Base-by-base conservation (phyloP, 2,329 filamentous ascomycete genomes). In the Pseudogymnoascus sp. region DNA sequence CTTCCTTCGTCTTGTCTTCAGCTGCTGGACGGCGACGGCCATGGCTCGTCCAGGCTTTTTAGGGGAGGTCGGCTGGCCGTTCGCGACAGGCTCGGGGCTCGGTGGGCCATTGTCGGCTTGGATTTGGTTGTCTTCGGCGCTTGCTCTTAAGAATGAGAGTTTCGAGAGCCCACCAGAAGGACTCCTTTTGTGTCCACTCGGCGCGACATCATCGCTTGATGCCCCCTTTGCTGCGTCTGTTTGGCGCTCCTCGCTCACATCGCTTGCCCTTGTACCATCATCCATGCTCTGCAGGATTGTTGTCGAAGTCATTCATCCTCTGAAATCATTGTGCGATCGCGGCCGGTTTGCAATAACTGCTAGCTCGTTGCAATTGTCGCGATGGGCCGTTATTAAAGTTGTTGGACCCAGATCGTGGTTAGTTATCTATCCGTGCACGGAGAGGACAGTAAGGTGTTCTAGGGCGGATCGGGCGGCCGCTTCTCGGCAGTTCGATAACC, bases 1-100 rank as follows among this genome's bases (percentile, higher is more conserved):
- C 73, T 89, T 90, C 65, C 93, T 85, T 70, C 87, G 86, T 63
- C 91, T 81, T 57, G 85, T 85, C 73, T 75, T 81, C 73, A 75
- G 80, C 71, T 75, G 79, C 71, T 77, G 77, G 57, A 73, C 69
- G 8, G 70, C 72, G 34, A 70, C 71, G 40, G 73, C 73, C 71
- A 74, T 73, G 12, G 73, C 71, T 54, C 72, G 65, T 37, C 67
- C 67, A 6, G 66, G 16, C 47, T 72, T 73, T 63, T 71, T 74
- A 16, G 71, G 63, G 5, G 68, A 69, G 14, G 62, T 29, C 1
- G 64, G 64, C 60, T 71, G 70, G 63, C 71, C 70, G 14, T 65
- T 69, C 66, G 68, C 68, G 57, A 66, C 61, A 65, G 71, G 73
- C 63, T 75, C 73, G 21, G 74, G 70, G 64, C 70, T 69, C 54